Conservation (phyloP, 257 asterid species). For the Nicotiana benthamiana region DNA sequence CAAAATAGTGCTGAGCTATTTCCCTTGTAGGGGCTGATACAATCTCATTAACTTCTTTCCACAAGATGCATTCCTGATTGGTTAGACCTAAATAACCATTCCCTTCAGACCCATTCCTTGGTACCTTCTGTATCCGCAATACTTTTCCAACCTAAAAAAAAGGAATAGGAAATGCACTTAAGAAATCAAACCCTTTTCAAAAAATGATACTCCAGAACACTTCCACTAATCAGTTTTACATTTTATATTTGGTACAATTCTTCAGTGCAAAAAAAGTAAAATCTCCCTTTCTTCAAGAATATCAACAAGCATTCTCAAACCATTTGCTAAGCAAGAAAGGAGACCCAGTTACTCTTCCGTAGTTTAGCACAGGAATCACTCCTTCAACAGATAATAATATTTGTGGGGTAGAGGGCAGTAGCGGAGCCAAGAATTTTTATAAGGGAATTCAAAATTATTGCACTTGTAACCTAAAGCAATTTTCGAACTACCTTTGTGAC, state of each 20-base stretch:
- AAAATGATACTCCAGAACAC: neutral
- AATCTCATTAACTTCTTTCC: conserved; percentile 58
- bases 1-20: conserved; percentile 57
- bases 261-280: neutral
- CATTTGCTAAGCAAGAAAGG: neutral
- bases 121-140: conserved; percentile 62
- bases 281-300: neutral
- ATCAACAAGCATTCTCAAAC: neutral
- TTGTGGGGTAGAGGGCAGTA: neutral
- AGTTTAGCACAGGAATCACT: neutral
- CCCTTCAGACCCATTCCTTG: conserved; percentile 45
- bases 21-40: conserved; percentile 71
- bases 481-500: too few species aligned
- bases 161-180: neutral
- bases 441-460: too few species aligned
- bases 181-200: neutral
- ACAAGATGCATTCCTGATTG: conserved; percentile 46
- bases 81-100: conserved; percentile 48
- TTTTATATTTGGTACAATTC: neutral
- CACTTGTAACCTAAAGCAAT: too few species aligned
- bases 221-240: neutral
- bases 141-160: conserved; percentile 67
- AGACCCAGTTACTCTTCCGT: neutral
- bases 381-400: too few species aligned
- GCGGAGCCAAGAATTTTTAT: too few species aligned